phyloP scores from a whole-genome alignment of 257 asterid species.

The Plantago major region DNA sequence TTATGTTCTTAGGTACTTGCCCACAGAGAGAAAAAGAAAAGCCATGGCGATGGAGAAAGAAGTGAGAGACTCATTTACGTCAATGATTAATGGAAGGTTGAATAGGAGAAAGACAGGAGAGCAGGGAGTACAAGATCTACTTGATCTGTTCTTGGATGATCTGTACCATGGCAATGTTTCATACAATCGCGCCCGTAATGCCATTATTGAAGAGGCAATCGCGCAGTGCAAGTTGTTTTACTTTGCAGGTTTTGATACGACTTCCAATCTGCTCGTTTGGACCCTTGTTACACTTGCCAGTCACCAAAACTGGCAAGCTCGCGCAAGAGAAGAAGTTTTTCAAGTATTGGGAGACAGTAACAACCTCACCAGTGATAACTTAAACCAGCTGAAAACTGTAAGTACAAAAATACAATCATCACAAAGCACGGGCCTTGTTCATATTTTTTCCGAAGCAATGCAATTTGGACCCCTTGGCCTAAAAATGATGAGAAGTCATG shows the following conservation, averaged over 20 bases:
- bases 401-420: neutral
- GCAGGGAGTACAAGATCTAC: neutral
- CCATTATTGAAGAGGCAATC: conserved; percentile 12
- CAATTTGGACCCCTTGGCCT: neutral
- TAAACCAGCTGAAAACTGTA: conserved; percentile 22
- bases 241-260: conserved; percentile 5
- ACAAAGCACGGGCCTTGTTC: neutral
- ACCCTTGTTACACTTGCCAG: conserved; percentile 8
- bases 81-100: conserved; percentile 1
- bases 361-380: neutral
- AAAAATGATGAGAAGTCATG: neutral
- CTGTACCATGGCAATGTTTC: neutral
- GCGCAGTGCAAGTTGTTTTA: conserved; percentile 17
- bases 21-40: neutral
- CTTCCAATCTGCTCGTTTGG: conserved; percentile 21
- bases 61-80: neutral
- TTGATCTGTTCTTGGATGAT: conserved; percentile 8
- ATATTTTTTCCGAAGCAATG: neutral
- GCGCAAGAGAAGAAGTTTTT: conserved; percentile 16
- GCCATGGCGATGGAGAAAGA: conserved; percentile 11
- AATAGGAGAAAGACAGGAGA: neutral
- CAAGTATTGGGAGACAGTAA: conserved; percentile 12
- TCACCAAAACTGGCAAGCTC: conserved; percentile 21
- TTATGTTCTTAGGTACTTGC: conserved; percentile 1
- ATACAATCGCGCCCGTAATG: neutral